These are phyloP conservation scores for Aureobasidium mangrovei DNA, from an alignment of 2,329 filamentous ascomycete species.

Conservation along the genomic window DNA sequence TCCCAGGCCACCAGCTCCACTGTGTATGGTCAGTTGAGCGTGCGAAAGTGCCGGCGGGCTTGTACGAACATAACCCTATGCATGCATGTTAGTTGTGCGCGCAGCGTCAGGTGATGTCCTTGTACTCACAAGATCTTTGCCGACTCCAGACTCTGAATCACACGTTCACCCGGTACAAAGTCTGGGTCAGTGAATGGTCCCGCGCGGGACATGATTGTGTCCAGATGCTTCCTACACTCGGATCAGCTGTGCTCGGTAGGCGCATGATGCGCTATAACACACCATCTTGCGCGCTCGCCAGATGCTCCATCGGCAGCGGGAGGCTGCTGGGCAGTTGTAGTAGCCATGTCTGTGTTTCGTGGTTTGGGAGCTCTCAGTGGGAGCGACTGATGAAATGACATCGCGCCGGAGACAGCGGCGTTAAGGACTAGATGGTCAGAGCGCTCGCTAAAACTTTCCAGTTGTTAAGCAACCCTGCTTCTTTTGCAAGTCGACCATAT, in stretches of 20 bases:
- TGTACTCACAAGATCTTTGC: slow-evolving; percentile 45
- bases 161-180: slow-evolving; percentile 39
- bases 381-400: slow-evolving; percentile 2
- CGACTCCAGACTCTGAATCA: slow-evolving; percentile 51
- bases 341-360: not conserved
- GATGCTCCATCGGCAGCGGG: not conserved
- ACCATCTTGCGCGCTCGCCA: slow-evolving; percentile 14
- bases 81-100: slow-evolving; percentile 10
- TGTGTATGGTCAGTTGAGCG: slow-evolving; percentile 30
- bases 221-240: slow-evolving; percentile 60
- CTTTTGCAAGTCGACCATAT: slow-evolving; percentile 15
- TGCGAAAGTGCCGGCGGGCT: slow-evolving; percentile 24
- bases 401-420: slow-evolving; percentile 2
- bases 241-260: not conserved
- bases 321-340: not conserved
- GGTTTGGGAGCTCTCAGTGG: not conserved
- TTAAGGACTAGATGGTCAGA: not conserved
- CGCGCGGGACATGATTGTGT: slow-evolving; percentile 64
- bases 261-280: not conserved
- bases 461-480: not conserved
- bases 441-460: not conserved
- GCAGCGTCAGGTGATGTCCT: slow-evolving; percentile 16
- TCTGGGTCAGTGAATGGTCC: slow-evolving; percentile 72
- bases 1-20: slow-evolving; percentile 85
- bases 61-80: slow-evolving; percentile 44